phyloP scores from a whole-genome alignment of 2,329 filamentous ascomycete genomes.

The Pestalotiopsis sp. region DNA sequence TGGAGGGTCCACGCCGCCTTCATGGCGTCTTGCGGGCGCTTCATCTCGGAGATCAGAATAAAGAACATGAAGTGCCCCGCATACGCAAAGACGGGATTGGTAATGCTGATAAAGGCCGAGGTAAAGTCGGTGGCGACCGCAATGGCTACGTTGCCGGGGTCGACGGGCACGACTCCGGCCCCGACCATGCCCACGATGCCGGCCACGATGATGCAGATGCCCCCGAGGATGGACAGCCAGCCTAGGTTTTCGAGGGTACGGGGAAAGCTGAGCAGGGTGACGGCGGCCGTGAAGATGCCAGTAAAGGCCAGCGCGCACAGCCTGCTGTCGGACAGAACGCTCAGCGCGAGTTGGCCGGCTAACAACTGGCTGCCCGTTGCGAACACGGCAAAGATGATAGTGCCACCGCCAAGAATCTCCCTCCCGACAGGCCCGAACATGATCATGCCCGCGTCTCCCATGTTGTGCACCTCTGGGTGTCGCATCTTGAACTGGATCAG shows the following conservation, averaged over 20 bases:
- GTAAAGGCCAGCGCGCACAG: slow-evolving; percentile 53
- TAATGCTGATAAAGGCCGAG: slow-evolving; percentile 47
- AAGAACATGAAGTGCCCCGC: slow-evolving; percentile 59
- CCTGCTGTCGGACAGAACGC: slow-evolving; percentile 44
- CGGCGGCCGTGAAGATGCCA: slow-evolving; percentile 51
- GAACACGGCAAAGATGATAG: slow-evolving; percentile 54
- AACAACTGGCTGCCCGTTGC: slow-evolving; percentile 53
- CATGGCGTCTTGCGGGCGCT: slow-evolving; percentile 50
- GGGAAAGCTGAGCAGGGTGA: slow-evolving; percentile 48
- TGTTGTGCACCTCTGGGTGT: slow-evolving; percentile 59
- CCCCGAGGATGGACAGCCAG: slow-evolving; percentile 46
- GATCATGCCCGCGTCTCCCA: slow-evolving; percentile 57
- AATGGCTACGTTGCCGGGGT: slow-evolving; percentile 38
- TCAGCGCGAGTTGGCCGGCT: slow-evolving; percentile 52
- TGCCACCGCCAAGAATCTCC: slow-evolving; percentile 51
- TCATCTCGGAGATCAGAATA: slow-evolving; percentile 56
- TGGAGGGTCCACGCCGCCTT: slow-evolving; percentile 53
- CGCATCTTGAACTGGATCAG: slow-evolving; percentile 55
- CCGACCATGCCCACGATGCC: slow-evolving; percentile 54
- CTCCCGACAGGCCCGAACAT: slow-evolving; percentile 55
- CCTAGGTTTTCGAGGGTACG: slow-evolving; percentile 51
- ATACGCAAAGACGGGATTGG: slow-evolving; percentile 55
- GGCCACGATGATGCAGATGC: slow-evolving; percentile 49
- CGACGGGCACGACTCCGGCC: slow-evolving; percentile 43
- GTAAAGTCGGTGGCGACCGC: slow-evolving; percentile 41